Evolutionary conservation across 768 basidiomycete genomes (phyloP).

Genomic region (Leccinum rimulosum): DNA sequence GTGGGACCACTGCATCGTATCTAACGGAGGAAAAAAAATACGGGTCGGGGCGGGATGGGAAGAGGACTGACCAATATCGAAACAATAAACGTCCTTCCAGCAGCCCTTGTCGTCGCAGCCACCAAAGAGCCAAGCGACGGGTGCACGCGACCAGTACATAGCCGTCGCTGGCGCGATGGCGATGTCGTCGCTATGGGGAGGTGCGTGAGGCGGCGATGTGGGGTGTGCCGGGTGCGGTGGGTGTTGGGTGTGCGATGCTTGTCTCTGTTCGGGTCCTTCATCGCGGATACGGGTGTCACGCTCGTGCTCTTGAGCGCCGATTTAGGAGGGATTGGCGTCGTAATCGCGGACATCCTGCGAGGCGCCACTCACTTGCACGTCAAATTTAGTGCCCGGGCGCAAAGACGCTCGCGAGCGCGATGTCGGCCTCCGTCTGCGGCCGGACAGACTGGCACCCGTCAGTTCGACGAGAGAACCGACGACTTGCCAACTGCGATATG

Average conservation of each 20-base stretch:
- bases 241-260: conserved; percentile 51
- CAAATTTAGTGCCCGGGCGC: too few relatives aligned
- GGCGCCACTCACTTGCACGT: conserved; percentile 1
- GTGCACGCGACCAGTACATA: conserved; percentile 87
- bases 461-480: too few relatives aligned
- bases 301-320: conserved; percentile 44
- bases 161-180: conserved; percentile 63
- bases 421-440: too few relatives aligned
- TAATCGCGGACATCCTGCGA: conserved; percentile 9
- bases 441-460: too few relatives aligned
- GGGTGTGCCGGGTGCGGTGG: conserved; percentile 25
- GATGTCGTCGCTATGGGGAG: conserved; percentile 59
- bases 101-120: conserved; percentile 47
- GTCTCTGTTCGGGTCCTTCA: conserved; percentile 52
- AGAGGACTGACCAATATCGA: conserved; percentile 65
- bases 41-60: not conserved
- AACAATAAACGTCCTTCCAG: conserved; percentile 75
- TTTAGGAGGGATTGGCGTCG: conserved; percentile 34
- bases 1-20: conserved; percentile 88
- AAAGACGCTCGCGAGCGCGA: too few relatives aligned
- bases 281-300: conserved; percentile 35
- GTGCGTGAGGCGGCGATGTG: conserved; percentile 8
- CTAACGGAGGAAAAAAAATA: conserved; percentile 34
- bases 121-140: conserved; percentile 86
- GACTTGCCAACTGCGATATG: too few relatives aligned